These are phyloP conservation scores for Abrus precatorius DNA, from an alignment of 306 rosid genomes.

Conservation along the genomic window DNA sequence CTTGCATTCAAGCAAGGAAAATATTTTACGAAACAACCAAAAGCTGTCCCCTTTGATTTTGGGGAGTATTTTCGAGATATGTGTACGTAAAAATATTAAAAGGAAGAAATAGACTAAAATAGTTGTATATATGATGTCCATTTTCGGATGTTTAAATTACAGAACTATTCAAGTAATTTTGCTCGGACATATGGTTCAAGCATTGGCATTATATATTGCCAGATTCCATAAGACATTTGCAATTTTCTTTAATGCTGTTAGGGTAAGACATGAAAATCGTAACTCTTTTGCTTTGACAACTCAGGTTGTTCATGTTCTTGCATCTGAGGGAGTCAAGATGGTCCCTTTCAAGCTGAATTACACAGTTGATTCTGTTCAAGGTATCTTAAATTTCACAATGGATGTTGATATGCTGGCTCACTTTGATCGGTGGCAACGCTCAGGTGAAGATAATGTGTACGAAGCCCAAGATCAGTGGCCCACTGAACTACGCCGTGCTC, in stretches of 20 bases:
- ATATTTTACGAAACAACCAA: no score
- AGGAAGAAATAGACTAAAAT: no score
- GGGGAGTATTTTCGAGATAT: no score
- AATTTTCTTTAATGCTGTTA: neutral
- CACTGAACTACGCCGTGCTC: constrained; percentile 66
- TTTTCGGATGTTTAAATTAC: no score
- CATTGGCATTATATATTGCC: constrained; percentile 38
- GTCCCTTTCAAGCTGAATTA: constrained; percentile 76
- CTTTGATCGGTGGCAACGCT: constrained; percentile 84
- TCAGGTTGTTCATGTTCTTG: constrained; percentile 73
- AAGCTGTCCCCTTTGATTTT: no score
- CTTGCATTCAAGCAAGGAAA: no score
- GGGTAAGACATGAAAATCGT: constrained; percentile 20
- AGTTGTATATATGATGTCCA: no score
- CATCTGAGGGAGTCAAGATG: constrained; percentile 71
- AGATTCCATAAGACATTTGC: constrained; percentile 17
- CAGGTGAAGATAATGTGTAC: constrained; percentile 65
- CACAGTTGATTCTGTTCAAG: constrained; percentile 73
- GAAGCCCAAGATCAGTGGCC: constrained; percentile 95
- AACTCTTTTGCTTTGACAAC: constrained; percentile 34
- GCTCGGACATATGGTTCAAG: constrained; percentile 30
- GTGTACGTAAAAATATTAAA: no score
- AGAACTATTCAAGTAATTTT: constrained; percentile 14
- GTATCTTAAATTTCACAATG: constrained; percentile 82
- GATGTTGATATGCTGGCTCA: constrained; percentile 86